A percentile compares a stretch with the other conserved stretches of the same genome.
These are phyloP conservation scores for Collybiopsis luxurians DNA, from an alignment of 768 basidiomycete species.

Conservation along the genomic window DNA sequence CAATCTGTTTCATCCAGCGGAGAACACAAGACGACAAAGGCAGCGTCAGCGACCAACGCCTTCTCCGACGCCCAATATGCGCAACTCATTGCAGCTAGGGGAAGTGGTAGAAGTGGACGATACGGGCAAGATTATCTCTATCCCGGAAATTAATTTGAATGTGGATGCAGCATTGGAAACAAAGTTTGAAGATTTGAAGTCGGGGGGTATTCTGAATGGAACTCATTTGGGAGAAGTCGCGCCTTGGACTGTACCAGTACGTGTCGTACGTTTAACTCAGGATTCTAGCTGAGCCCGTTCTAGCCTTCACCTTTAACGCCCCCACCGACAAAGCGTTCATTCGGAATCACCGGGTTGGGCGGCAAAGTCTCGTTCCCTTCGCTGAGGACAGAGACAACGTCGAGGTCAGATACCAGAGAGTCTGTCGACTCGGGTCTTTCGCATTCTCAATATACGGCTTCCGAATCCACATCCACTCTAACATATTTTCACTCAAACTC, in stretches of 20 bases:
- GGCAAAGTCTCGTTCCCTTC: not conserved
- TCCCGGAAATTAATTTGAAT: slow-evolving; percentile 4
- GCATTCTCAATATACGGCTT: not conserved
- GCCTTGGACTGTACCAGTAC: not conserved
- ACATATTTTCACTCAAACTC: not conserved
- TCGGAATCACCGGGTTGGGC: not conserved
- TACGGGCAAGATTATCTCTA: slow-evolving; percentile 1
- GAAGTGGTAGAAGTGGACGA: slow-evolving; percentile 1
- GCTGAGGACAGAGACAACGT: not conserved
- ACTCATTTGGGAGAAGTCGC: not conserved
- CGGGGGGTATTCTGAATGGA: not conserved
- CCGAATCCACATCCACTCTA: not conserved
- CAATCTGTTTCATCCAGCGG: no score
- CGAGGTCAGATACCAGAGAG: not conserved
- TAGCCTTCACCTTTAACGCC: slow-evolving; percentile 1
- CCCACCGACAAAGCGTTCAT: not conserved
- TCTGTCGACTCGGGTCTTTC: not conserved
- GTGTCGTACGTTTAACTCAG: not conserved
- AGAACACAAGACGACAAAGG: not conserved
- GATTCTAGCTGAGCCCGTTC: not conserved
- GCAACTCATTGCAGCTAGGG: not conserved
- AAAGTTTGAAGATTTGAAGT: not conserved
- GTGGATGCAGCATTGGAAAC: not conserved
- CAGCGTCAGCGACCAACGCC: no score
- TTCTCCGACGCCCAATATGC: not conserved